Evolutionary conservation across 1,284 basidiomycete species (phyloP), one percentile per base, ranked within the genome.

Genomic region (Rhodotorula sp.): DNA sequence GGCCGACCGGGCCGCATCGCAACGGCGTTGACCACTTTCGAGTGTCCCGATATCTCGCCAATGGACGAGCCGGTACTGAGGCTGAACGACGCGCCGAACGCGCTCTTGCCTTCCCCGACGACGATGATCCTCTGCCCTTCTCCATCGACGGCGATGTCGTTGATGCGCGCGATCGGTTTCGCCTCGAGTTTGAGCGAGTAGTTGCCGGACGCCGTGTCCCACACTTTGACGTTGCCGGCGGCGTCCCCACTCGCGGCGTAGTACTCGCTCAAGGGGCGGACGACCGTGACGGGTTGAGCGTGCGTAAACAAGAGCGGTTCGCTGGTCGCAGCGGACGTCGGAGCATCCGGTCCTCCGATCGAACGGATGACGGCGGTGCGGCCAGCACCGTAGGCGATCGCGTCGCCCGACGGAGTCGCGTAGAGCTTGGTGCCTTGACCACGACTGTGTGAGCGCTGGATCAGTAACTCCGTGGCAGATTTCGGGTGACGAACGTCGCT

Each of bases 81-180:
- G 77, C 93, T 91, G 81, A 93, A 87, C 84, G 92, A 89, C 73
- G 91, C 88, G 16, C 91, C 93, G 78, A 92, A 94, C 78, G 91
- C 92, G 76, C 48, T 23, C 2, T 63, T 46, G 56, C 96, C 96
- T 73, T 97, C 93, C 62, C 97, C 97, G n/a, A 94, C 96, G 23
- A 90, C 93, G 63, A 98, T 91, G 76, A 99, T 90, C 21, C 97
- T 87, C 82, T 98, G 97, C 79, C 91, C 92, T 81, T 99, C 97
- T 5, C 91, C 91, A 79, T 99, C 97, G 94, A 95, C 98, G 29
- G 90, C 90, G 8, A 99, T 86, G 82, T 99, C 97, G 78, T 94
- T 95, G 78, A 99, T 87, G 68, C 86, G 87, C 2, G 89, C 87
- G 58, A 99, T 83, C 15, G 90, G 91, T 79, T 88, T 91, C 79